Evolutionary conservation across 495 filamentous ascomycete species (phyloP).

Genomic region (Hypoxylon lienhwacheense): DNA sequence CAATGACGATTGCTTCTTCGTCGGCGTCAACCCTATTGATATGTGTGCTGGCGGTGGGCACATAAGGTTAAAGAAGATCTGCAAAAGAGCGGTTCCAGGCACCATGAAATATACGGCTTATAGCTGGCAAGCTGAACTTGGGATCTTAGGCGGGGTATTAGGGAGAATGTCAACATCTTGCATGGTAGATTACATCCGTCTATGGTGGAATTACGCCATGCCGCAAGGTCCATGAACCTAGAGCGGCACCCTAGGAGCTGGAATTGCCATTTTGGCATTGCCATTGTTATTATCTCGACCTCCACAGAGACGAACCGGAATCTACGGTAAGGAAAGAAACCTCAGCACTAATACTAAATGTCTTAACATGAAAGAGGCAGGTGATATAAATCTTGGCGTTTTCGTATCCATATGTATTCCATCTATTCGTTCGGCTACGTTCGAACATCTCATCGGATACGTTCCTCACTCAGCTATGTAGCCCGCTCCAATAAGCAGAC

Average conservation of each 20-base stretch:
- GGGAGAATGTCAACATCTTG: slow-evolving; percentile 30
- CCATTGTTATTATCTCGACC: slow-evolving; percentile 11
- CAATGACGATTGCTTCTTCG: slow-evolving; percentile 12
- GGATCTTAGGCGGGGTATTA: slow-evolving; percentile 23
- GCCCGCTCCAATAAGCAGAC: slow-evolving; percentile 14
- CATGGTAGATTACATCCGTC: slow-evolving; percentile 29
- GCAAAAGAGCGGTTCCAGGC: slow-evolving; percentile 3
- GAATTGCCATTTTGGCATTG: no score
- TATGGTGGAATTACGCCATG: slow-evolving; percentile 29
- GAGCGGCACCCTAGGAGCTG: slow-evolving; percentile 9
- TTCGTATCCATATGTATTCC: no score
- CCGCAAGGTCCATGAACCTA: slow-evolving; percentile 21
- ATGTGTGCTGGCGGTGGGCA: slow-evolving; percentile 4
- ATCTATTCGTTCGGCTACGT: slow-evolving; percentile 14
- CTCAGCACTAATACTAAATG: slow-evolving; percentile 25
- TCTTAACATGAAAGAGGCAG: slow-evolving; percentile 32
- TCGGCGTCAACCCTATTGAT: slow-evolving; percentile 8
- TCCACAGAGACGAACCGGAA: no score
- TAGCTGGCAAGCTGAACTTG: slow-evolving; percentile 4
- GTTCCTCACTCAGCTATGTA: slow-evolving; percentile 2
- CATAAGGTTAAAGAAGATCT: slow-evolving; percentile 5
- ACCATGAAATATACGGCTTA: slow-evolving; percentile 15
- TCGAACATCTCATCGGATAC: slow-evolving; percentile 11
- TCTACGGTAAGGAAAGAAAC: slow-evolving; percentile 3
- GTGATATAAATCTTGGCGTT: slow-evolving; percentile 23